Base-by-base conservation (phyloP, 208 protist species). In the Trypanosomatidae sp. region DNA sequence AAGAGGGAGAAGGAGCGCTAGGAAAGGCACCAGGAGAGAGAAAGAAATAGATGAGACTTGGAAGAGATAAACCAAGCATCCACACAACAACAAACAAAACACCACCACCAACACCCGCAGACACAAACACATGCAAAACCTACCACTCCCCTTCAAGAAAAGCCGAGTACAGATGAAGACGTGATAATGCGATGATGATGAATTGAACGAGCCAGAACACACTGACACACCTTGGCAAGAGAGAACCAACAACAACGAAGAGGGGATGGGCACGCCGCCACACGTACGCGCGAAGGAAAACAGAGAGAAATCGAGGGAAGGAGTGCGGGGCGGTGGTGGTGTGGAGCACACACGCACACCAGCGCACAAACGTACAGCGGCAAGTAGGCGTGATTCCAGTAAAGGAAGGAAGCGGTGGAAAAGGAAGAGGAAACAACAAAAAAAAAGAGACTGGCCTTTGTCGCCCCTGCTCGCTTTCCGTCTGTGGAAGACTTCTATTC, bases 151-250 rank as follows among this genome's bases (percentile, higher is more conserved):
- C 36, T 39, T 39, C 36, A 70, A 75, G 9, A 46, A 76, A 59
- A 84, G 12, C 36, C 53, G 8, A 72, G 22, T 39, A 62, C 17
- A 78, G 81, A 73, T 69, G 72, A 75, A 68, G 56, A 69, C 62
- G 22, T 73, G 39, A 75, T 67, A 66, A 74, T 60, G 36, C 36
- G 8, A 75, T 70, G 36, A 19, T 30, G 71, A 70, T n/a, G 47
- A 30, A 22, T 56, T 71, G 46, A 36, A 75, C 22, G 5, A 47
- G 33, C 19, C 41, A 68, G 47, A 22, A 52, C 55, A 58, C 9
- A 55, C 19, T 1, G 28, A 62, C 5, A 28, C 19, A 43, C 39
- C 41, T 43, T 6, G 71, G 36, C 36, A 39, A 39, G 36, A 39
- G 36, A 39, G 36, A 39, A 39, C 36, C 36, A 39, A 39, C 36